phyloP scores from a whole-genome alignment of 1,139 yeast genomes.

The Yamadazyma mexicana region DNA sequence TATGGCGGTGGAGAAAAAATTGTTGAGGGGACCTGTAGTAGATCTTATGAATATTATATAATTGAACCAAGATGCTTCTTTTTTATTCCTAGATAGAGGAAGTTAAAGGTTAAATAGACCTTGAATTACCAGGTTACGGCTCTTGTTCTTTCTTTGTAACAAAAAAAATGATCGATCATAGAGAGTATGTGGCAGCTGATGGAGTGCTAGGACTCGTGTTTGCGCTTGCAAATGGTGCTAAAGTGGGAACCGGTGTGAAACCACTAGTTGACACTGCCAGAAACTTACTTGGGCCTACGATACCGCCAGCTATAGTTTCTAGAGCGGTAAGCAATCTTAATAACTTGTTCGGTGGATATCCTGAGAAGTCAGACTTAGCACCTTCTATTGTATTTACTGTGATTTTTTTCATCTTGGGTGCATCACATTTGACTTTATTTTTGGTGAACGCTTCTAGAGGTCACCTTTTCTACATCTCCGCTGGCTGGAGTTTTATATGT shows the following conservation, averaged over 20 bases:
- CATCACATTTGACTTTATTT: slow-evolving; percentile 53
- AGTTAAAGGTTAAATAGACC: too few relatives aligned
- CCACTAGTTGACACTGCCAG: slow-evolving; percentile 5
- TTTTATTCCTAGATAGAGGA: too few relatives aligned
- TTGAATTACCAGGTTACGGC: too few relatives aligned
- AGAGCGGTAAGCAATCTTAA: slow-evolving; percentile 44
- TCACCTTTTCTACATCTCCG: slow-evolving; percentile 61
- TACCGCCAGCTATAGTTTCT: slow-evolving; percentile 38
- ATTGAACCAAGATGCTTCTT: too few relatives aligned
- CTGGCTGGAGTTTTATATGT: slow-evolving; percentile 57
- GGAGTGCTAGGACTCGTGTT: slow-evolving; percentile 15
- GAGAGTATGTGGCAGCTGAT: slow-evolving; percentile 12
- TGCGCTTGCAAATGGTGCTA: slow-evolving; percentile 15
- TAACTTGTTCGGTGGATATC: slow-evolving; percentile 68
- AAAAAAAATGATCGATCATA: slow-evolving; percentile 3
- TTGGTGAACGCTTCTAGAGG: slow-evolving; percentile 54
- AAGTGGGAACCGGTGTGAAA: slow-evolving; percentile 15
- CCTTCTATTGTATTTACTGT: slow-evolving; percentile 63
- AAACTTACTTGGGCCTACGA: slow-evolving; percentile 15
- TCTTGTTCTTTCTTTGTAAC: too few relatives aligned
- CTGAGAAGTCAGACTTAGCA: slow-evolving; percentile 53
- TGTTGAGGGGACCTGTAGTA: too few relatives aligned
- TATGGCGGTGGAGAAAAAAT: too few relatives aligned
- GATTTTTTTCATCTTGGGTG: slow-evolving; percentile 47
- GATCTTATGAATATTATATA: too few relatives aligned